phyloP scores from a whole-genome alignment of 179 eudicot genomes.

The Patellifolia procumbens region DNA sequence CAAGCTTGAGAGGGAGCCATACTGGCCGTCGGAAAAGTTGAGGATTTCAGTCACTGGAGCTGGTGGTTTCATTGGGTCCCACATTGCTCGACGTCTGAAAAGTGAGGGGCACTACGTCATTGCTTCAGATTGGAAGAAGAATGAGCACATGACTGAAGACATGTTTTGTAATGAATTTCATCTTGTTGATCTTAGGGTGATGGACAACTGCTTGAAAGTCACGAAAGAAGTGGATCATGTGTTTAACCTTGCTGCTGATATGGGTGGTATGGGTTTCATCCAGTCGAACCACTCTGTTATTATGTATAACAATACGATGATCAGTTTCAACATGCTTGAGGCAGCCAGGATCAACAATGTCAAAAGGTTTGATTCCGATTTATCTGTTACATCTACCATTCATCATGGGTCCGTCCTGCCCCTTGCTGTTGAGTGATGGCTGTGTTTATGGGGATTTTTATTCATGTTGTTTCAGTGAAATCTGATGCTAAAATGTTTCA shows the following conservation, averaged over 20 bases:
- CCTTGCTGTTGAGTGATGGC: not conserved
- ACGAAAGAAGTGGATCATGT: slow-evolving; percentile 85
- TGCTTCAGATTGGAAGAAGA: slow-evolving; percentile 97
- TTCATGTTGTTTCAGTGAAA: not conserved
- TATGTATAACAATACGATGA: slow-evolving; percentile 93
- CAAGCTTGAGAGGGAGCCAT: slow-evolving; percentile 80
- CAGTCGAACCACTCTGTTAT: slow-evolving; percentile 91
- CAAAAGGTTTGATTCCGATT: slow-evolving; percentile 56
- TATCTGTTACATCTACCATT: slow-evolving; percentile 14
- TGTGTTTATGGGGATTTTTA: not conserved
- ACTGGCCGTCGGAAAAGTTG: slow-evolving; percentile 91
- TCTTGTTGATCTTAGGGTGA: slow-evolving; percentile 94
- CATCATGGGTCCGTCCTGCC: not conserved
- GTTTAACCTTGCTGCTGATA: slow-evolving; percentile 96
- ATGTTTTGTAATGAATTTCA: slow-evolving; percentile 96
- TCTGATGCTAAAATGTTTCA: not conserved
- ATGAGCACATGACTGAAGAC: slow-evolving; percentile 96
- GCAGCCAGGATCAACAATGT: slow-evolving; percentile 82
- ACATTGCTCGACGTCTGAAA: slow-evolving; percentile 90
- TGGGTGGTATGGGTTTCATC: slow-evolving; percentile 99
- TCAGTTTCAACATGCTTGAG: slow-evolving; percentile 95
- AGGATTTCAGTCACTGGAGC: slow-evolving; percentile 87
- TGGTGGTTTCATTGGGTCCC: slow-evolving; percentile 96
- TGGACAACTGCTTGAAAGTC: slow-evolving; percentile 92
- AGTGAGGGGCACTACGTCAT: slow-evolving; percentile 90